Evolutionary conservation across 148 eudicot species (phyloP), one percentile per base, ranked within the genome.

Genomic region (Vaccinium darrowii): DNA sequence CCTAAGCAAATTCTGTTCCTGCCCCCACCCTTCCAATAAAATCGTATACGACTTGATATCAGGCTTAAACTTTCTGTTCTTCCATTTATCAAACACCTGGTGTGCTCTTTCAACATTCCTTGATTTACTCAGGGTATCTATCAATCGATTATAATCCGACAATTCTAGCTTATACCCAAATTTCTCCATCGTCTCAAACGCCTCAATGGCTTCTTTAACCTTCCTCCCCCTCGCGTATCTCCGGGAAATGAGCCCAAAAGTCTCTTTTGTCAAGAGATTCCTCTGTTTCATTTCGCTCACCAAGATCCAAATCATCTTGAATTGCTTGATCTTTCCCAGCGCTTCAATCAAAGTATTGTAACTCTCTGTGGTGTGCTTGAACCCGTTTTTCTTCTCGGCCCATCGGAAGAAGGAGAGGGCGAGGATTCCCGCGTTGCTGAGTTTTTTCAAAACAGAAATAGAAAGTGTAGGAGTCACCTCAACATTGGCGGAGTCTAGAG

Each of bases 11-110:
- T 94, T 92, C 82, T 87, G 86, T 60, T 93, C 94, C 36, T 92
- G 92, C 57, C 98, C 97, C 94, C 95, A 96, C 0, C 99, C 99
- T 85, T 96, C 98, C 33, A 96, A 80, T 62, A 96, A 56, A 67
- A 94, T 92, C 0, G 93, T 82, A 58, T 94, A 96, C 1, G 97
- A 87, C 84, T 92, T 96, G 76, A 91, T 86, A 86, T 94, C 91
- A 9, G 98, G 93, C 36, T 13, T 71, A 87, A 96, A 94, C 67
- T 88, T 91, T 81, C 85, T 87, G 62, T 91, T 87, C 19, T 88
- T 89, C 99, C 91, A 90, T 89, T 93, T 88, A 91, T 93, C 95
- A 76, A 96, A 93, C 94, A 93, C 90, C 85, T 92, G 80, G 30
- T 94, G 98, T 58, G 98, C 99, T 16, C 79, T 85, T 82, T 89